Evolutionary conservation across 2,329 filamentous ascomycete species (phyloP), one percentile per base, ranked within the genome.

Genomic region (Teratosphaeria epicoccoides): DNA sequence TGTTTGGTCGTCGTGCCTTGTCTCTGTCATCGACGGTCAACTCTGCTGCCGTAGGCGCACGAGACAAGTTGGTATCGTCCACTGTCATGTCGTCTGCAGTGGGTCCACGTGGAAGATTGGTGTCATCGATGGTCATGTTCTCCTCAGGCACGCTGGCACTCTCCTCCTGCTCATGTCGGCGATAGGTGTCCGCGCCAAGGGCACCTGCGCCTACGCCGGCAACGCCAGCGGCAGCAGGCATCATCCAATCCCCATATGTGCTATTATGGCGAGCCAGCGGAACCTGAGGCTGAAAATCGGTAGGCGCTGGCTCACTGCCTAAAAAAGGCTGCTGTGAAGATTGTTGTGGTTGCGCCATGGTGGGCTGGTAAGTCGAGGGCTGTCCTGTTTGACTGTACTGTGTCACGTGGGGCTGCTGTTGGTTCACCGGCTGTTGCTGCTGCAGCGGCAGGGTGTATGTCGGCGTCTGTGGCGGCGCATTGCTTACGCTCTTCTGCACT

Each of bases 211-310:
- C 72, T 26, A 60, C 69, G 28, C 71, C 71, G 9, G 68, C 73
- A 20, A 58, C 65, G 33, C 64, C 67, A 5, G 55, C 65, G 11
- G 71, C 73, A n/a, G 69, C 70, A 28, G 75, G 75, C 22, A 70
- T 73, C 68, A 81, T 74, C 77, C 78, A 82, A 25, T 76, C 70
- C 14, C 74, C 74, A 49, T 71, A 66, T 23, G 53, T 68, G 55
- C 70, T 76, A 53, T 69, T 67, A 40, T 52, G 48, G 49, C 58
- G 51, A 56, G 55, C 46, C 49, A 55, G 52, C 52, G 53, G 50
- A 11, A 33, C 29, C 26, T 54, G 51, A 43, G 51, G 43, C 12
- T 47, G 55, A 17, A 40, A 7, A 11, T 23, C 11, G 5, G 44
- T 14, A 22, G 24, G 49, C 46, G 52, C 58, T 53, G 59, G 55